Conservation (phyloP, 139 green algal species). For the Chlamydomonas sp. region DNA sequence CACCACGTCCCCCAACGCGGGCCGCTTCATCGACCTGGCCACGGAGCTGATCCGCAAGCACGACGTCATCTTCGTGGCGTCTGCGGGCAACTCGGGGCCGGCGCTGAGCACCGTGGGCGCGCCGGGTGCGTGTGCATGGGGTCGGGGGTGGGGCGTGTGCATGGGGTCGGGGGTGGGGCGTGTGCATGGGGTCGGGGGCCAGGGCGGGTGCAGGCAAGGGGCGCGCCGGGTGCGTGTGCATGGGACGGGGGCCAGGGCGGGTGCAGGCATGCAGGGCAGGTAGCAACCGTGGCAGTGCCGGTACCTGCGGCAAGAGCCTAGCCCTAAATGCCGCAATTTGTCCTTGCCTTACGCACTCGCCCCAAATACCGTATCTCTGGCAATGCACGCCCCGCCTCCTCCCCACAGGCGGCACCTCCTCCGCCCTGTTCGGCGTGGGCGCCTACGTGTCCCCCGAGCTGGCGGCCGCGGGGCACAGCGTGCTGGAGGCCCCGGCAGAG, state of each 20-base stretch:
- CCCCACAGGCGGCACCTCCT: conserved; percentile 72
- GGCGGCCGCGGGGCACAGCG: conserved; percentile 80
- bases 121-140: conserved; percentile 51
- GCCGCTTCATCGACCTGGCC: conserved; percentile 58
- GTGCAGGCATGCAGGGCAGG: neutral
- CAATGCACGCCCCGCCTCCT: neutral
- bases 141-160: neutral
- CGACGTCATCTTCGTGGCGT: conserved; percentile 85
- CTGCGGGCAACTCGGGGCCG: conserved; percentile 87
- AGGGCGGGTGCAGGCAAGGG: conserved; percentile 31
- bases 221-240: conserved; percentile 68
- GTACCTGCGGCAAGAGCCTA: neutral
- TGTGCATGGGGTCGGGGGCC: neutral
- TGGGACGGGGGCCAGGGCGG: neutral
- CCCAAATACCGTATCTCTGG: neutral
- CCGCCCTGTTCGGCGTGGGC: conserved; percentile 80
- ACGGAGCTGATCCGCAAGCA: conserved; percentile 89
- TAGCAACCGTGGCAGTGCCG: neutral
- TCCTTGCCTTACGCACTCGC: neutral
- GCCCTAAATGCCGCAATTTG: neutral
- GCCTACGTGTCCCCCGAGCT: conserved; percentile 88
- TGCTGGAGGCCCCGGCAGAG: conserved; percentile 41
- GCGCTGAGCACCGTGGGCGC: conserved; percentile 89
- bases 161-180: neutral
- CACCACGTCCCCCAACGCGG: conserved; percentile 74